Conservation (phyloP, 371 early-diverging fungal species). For the Mucor irregularis region DNA sequence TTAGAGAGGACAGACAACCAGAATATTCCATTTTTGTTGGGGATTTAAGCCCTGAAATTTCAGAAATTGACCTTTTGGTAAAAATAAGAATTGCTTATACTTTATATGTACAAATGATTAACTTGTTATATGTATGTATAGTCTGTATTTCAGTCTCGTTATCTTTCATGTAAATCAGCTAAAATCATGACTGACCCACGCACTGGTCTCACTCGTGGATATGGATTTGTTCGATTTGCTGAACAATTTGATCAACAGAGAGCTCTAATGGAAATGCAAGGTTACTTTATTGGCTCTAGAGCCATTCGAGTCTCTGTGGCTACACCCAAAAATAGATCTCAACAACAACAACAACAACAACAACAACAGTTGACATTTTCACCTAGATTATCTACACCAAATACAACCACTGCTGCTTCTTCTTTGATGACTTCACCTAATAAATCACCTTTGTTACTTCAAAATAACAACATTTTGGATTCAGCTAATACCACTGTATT, state of each 20-base stretch:
- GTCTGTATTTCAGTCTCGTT: constrained; percentile 53
- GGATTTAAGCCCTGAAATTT: constrained; percentile 70
- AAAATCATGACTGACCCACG: constrained; percentile 73
- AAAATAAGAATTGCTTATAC: constrained; percentile 5
- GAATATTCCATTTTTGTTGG: constrained; percentile 82
- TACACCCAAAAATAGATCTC: constrained; percentile 62
- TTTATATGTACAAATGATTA: too few relatives aligned
- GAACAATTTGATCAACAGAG: constrained; percentile 67
- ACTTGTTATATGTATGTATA: constrained; percentile 17
- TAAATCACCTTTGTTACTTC: constrained; percentile 9
- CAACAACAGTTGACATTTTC: too few relatives aligned
- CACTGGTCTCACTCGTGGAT: constrained; percentile 70
- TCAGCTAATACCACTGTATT: constrained; percentile 91
- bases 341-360: background rate
- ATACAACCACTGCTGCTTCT: constrained; percentile 7
- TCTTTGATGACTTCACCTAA: constrained; percentile 9
- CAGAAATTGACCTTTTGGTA: constrained; percentile 65
- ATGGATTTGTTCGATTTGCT: constrained; percentile 79
- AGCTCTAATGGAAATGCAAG: constrained; percentile 77
- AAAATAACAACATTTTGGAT: constrained; percentile 29
- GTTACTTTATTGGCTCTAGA: constrained; percentile 62
- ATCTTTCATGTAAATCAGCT: constrained; percentile 67
- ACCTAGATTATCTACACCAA: background rate
- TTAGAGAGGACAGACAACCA: constrained; percentile 45
- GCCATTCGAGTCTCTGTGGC: constrained; percentile 83